These are phyloP conservation scores for Hibiscus trionum DNA, from an alignment of 345 rosid species.

Conservation along the genomic window DNA sequence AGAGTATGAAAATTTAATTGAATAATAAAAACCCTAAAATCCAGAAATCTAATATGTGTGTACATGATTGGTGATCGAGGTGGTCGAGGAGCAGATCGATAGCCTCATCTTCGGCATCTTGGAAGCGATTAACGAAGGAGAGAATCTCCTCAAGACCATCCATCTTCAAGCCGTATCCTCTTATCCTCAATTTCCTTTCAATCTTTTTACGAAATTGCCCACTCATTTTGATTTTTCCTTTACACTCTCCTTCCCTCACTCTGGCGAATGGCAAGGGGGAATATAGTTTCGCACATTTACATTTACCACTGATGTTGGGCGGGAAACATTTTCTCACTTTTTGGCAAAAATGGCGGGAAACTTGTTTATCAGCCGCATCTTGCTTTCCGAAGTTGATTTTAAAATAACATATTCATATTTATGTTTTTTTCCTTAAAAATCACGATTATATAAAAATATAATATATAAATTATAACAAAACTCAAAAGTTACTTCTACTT, in stretches of 20 bases:
- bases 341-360: not conserved
- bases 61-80: slow-evolving; percentile 50
- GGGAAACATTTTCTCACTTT: not conserved
- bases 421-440: too few relatives aligned
- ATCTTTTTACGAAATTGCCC: slow-evolving; percentile 48
- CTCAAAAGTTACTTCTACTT: too few relatives aligned
- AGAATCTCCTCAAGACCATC: slow-evolving; percentile 72
- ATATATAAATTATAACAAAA: too few relatives aligned
- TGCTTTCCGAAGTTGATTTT: not conserved
- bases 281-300: not conserved
- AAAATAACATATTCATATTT: not conserved
- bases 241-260: not conserved
- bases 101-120: slow-evolving; percentile 62
- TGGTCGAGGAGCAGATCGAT: slow-evolving; percentile 75
- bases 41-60: not conserved
- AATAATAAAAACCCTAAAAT: not conserved
- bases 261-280: not conserved
- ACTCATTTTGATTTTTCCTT: slow-evolving; percentile 23
- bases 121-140: slow-evolving; percentile 51
- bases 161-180: slow-evolving; percentile 62
- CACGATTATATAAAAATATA: too few relatives aligned
- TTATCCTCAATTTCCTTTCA: slow-evolving; percentile 65
- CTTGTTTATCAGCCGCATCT: too few relatives aligned
- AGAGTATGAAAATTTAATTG: not conserved
- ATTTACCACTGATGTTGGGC: not conserved